Evolutionary conservation across 805 yeast species (phyloP).

Genomic region (Blastobotrys robertii): DNA sequence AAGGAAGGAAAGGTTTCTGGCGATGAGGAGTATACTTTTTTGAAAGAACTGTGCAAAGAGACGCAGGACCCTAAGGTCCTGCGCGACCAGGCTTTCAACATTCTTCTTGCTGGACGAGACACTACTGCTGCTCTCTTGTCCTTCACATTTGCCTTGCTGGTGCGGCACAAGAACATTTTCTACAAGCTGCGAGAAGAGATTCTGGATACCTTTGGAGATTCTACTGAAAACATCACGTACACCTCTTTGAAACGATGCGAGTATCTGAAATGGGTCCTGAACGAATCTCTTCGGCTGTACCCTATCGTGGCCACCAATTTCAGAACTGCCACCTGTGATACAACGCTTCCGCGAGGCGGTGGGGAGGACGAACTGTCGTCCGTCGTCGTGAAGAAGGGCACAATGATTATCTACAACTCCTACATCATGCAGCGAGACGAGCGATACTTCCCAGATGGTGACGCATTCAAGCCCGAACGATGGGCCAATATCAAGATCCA

Average conservation of each 20-base stretch:
- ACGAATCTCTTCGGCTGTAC: conserved; percentile 41
- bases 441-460: conserved; percentile 37
- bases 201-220: conserved; percentile 28
- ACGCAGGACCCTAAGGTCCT: conserved; percentile 38
- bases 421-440: conserved; percentile 36
- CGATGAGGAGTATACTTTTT: conserved; percentile 36
- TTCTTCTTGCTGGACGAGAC: conserved; percentile 45
- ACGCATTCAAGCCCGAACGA: conserved; percentile 39
- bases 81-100: conserved; percentile 42
- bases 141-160: conserved; percentile 37
- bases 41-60: conserved; percentile 39
- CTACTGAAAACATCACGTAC: conserved; percentile 26
- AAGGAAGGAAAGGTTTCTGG: conserved; percentile 17
- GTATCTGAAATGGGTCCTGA: conserved; percentile 37
- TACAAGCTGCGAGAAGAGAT: conserved; percentile 31
- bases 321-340: conserved; percentile 37
- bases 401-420: conserved; percentile 31
- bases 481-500: conserved; percentile 29
- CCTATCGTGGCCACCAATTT: conserved; percentile 44
- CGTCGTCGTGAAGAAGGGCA: conserved; percentile 36
- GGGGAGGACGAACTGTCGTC: conserved; percentile 34
- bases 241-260: conserved; percentile 40
- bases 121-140: conserved; percentile 45
- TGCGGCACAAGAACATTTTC: conserved; percentile 29
- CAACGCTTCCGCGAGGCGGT: conserved; percentile 44